Conservation (phyloP, 1,284 basidiomycete genomes). For the Puccinia hordei region DNA sequence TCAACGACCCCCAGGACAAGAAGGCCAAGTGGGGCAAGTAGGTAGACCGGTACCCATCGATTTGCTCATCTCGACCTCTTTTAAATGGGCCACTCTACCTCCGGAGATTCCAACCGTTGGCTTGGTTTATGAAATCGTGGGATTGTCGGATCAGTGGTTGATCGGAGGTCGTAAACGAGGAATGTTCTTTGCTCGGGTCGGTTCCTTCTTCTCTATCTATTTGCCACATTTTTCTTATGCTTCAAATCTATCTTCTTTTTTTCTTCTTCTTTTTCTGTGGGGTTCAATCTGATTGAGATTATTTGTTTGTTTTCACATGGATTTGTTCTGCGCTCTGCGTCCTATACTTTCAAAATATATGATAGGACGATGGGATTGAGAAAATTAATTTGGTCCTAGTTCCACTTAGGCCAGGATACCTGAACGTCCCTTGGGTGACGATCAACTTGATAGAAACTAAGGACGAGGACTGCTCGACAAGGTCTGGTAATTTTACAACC, state of each 20-base stretch:
- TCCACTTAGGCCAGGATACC: constrained; percentile 24
- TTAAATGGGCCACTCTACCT: constrained; percentile 20
- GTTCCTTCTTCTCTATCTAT: not conserved
- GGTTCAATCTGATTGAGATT: not conserved
- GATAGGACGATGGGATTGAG: not conserved
- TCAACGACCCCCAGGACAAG: constrained; percentile 17
- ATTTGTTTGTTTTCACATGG: not conserved
- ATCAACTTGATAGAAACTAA: not conserved
- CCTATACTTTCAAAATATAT: not conserved
- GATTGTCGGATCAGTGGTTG: constrained; percentile 20
- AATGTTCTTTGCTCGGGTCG: constrained; percentile 26
- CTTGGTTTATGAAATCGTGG: constrained; percentile 27
- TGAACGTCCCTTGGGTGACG: constrained; percentile 2
- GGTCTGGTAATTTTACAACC: not conserved
- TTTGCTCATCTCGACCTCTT: constrained; percentile 18
- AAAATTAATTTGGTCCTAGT: constrained; percentile 10
- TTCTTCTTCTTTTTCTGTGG: not conserved
- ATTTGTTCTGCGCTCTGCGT: not conserved
- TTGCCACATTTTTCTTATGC: not conserved
- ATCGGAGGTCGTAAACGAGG: constrained; percentile 26
- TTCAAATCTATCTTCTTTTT: not conserved
- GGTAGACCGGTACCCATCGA: constrained; percentile 28
- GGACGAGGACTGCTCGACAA: not conserved
- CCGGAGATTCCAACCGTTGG: not conserved
- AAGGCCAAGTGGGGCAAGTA: constrained; percentile 2